phyloP scores from a whole-genome alignment of 441 rosid species.

The Hura crepitans region DNA sequence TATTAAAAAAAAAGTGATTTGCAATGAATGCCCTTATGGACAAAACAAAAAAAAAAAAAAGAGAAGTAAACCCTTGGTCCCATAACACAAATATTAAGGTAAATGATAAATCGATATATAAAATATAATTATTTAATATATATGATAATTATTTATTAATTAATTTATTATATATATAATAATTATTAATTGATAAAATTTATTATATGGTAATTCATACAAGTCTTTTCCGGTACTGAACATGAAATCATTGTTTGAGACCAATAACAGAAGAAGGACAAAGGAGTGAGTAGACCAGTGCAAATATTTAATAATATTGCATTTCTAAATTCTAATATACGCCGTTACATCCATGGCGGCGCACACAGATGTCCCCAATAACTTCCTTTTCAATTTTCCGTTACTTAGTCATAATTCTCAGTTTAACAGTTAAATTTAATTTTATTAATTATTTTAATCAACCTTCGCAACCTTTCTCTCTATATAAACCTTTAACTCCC shows the following conservation, averaged over 20 bases:
- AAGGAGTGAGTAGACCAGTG: not conserved
- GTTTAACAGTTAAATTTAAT: not conserved
- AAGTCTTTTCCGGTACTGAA: not conserved
- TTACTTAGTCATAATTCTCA: slow-evolving; percentile 10
- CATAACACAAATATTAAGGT: no score
- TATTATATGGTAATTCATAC: no score
- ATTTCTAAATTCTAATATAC: not conserved
- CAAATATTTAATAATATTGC: not conserved
- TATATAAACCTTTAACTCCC: slow-evolving; percentile 34
- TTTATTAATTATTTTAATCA: not conserved
- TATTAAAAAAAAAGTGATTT: no score
- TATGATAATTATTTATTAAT: no score
- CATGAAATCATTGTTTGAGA: not conserved
- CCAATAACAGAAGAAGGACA: not conserved
- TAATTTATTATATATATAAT: no score
- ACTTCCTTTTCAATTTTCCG: slow-evolving; percentile 3
- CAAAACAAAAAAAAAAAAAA: no score
- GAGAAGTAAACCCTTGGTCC: not conserved
- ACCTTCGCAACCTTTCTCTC: not conserved
- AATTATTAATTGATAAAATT: no score
- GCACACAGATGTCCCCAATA: slow-evolving; percentile 18
- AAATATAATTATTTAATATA: no score
- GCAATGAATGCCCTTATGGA: no score
- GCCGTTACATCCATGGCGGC: slow-evolving; percentile 25
- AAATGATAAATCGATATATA: no score